These are phyloP conservation scores for Gonapodya sp. DNA, from an alignment of 192 early-diverging fungal species.

Conservation along the genomic window DNA sequence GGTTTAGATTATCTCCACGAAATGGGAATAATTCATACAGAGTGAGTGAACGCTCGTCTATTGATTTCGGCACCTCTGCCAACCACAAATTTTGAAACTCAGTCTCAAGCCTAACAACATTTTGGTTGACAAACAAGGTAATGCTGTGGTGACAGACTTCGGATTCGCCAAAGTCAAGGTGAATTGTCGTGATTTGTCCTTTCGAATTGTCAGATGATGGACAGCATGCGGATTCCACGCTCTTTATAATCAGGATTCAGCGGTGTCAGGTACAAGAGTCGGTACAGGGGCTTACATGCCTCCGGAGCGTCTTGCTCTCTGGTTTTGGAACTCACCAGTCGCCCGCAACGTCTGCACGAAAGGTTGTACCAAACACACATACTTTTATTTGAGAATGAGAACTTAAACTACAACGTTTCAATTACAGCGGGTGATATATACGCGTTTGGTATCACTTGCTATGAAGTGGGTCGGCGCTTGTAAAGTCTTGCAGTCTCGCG, in stretches of 20 bases:
- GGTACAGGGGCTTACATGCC: neutral
- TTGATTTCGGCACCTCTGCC: too few relatives aligned
- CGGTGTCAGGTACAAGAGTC: neutral
- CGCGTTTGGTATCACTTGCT: neutral
- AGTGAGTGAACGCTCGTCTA: too few relatives aligned
- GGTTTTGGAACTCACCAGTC: neutral
- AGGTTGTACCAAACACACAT: neutral
- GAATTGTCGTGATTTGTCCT: neutral
- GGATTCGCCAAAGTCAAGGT: neutral
- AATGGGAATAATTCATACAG: neutral
- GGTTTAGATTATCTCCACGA: neutral
- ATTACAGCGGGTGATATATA: neutral
- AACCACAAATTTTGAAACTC: too few relatives aligned
- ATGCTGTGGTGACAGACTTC: neutral
- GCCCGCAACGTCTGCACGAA: neutral
- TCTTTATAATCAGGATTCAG: too few relatives aligned
- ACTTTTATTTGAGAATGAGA: neutral
- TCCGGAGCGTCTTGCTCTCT: neutral
- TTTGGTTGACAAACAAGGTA: neutral
- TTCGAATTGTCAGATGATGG: too few relatives aligned
- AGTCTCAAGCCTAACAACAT: neutral
- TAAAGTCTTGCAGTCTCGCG: too few relatives aligned
- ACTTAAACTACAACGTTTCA: neutral
- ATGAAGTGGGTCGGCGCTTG: too few relatives aligned
- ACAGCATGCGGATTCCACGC: too few relatives aligned